Evolutionary conservation across 805 yeast genomes (phyloP), one percentile per base, ranked within the genome.

Genomic region (Blastobotrys chiropterorum): DNA sequence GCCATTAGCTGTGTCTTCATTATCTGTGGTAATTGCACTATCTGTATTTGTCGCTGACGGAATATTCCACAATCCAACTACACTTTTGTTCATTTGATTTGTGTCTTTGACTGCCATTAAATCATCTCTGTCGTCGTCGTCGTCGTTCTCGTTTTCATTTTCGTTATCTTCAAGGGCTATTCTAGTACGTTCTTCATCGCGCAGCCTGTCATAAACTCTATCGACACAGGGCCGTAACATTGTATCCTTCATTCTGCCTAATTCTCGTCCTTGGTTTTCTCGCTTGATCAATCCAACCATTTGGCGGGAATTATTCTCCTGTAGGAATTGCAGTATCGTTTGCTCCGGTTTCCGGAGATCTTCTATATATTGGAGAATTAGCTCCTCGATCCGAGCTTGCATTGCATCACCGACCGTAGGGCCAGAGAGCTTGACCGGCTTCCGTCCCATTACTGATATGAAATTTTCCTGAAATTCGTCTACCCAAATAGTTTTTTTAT

Each of bases 41-140:
- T n/a, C 14, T 3, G 47, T 17, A 26, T n/a, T 5, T 3, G 47
- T 17, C 20, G 63, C 61, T 2, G 58, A 57, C 2, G 63, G 58
- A 26, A 56, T 59, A 17, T 63, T 39, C 97, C 97, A 90, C 46
- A 81, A 66, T 16, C 80, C 75, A 0, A 86, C 86, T 1, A 90
- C 85, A 17, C 85, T 79, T 62, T 83, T 87, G 66, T 92, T 92
- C 70, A 89, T 76, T 2, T 77, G 71, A 60, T 90, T 90, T 2
- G 74, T 64, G 52, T 86, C 66, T 38, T 56, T 47, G 3, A 78
- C 88, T 2, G 78, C 80, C 86, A 87, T 81, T 52, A 88, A 58
- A 20, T 79, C 79, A 16, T 72, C 72, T 6, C 67, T 72, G 21
- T 71, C 65, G 5, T 57, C 30, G 7, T 57, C 67, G 44, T 73